Evolutionary conservation across 2,329 filamentous ascomycete genomes (phyloP), one percentile per base, ranked within the genome.

Genomic region (Colletotrichum sp.): DNA sequence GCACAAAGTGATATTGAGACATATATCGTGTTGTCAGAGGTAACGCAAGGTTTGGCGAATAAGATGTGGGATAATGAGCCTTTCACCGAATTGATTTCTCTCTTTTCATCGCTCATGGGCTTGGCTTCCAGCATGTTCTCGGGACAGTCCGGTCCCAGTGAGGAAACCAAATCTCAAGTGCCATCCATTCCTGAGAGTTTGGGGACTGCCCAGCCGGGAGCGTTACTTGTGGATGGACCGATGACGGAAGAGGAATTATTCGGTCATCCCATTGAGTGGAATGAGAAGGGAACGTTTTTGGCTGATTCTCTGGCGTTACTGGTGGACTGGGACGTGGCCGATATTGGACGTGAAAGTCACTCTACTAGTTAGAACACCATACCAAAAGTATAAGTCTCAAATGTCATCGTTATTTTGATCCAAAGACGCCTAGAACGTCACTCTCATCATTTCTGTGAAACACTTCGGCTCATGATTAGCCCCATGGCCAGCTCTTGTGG

Each of bases 121-220:
- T 39, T 39, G 16, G 8, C 16, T 39, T 39, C 36, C 16, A 18
- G 3, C 0, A 39, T 39, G 16, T 10, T 39, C 36, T 9, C 5
- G 2, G 16, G 0, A 5, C 7, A 9, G 5, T 9, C 16, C 7
- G 16, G 36, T 3, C 1, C 1, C 16, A 39, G 7, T 1, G 5
- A 39, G 5, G 4, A 5, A 39, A 1, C 36, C 7, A 0, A 39
- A 39, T 18, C 0, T 16, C 36, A 39, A 2, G 6, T 7, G 26
- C 26, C 26, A 26, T 7, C 6, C 2, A 26, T 26, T 26, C 5
- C 26, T 26, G 5, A 7, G 26, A 26, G 26, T 26, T 26, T 26
- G 26, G 26, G 6, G 5, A 26, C 26, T 6, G 26, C 6, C 26
- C 26, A 26, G 2, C 26, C 26, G 26, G 26, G 6, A 6, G 5